phyloP scores from a whole-genome alignment of 345 rosid genomes.

The Sapria himalayana region DNA sequence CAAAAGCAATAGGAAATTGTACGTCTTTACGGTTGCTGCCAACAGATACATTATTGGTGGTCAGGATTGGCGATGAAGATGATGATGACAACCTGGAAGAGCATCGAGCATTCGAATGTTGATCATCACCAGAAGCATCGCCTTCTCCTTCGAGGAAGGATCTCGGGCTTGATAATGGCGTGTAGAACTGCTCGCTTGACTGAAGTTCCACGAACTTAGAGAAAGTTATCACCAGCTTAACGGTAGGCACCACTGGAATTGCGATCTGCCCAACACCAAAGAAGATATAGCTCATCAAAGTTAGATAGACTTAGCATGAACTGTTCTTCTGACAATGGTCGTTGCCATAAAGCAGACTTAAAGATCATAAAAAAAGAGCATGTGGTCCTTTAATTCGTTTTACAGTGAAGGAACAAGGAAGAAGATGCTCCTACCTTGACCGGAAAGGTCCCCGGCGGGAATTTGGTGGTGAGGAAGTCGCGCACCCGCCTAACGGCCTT shows the following conservation, averaged over 20 bases:
- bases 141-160: constrained; percentile 12
- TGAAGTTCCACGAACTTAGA: constrained; percentile 75
- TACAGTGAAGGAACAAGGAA: too few species aligned
- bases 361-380: too few species aligned
- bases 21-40: constrained; percentile 19
- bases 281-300: background rate
- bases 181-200: constrained; percentile 61
- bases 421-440: constrained; percentile 61
- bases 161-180: constrained; percentile 82
- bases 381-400: too few species aligned
- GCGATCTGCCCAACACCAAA: constrained; percentile 40
- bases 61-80: constrained; percentile 11
- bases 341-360: too few species aligned
- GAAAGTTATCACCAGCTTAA: constrained; percentile 83
- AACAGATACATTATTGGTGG: constrained; percentile 13
- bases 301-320: background rate
- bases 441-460: constrained; percentile 93
- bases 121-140: constrained; percentile 19
- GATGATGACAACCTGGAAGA: constrained; percentile 14
- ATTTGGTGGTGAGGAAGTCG: constrained; percentile 79
- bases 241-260: constrained; percentile 93
- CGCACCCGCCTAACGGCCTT: constrained; percentile 88
- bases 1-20: constrained; percentile 2
- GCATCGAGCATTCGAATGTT: constrained; percentile 14
- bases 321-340: too few species aligned